phyloP scores from a whole-genome alignment of 495 filamentous ascomycete species.

The Hyaloscypha bicolor region DNA sequence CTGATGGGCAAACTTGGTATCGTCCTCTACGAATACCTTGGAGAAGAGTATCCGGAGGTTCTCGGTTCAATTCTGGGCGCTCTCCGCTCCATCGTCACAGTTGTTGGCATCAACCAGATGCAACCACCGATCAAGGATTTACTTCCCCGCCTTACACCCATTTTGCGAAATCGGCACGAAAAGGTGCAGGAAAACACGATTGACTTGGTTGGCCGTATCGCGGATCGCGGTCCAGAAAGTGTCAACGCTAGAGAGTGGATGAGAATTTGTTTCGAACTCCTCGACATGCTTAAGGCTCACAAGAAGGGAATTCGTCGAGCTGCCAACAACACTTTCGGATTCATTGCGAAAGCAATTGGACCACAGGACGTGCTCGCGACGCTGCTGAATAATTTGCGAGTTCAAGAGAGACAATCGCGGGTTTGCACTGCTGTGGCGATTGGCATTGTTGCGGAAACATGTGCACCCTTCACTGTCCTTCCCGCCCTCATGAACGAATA shows the following conservation, averaged over 20 bases:
- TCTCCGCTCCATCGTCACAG: conserved; percentile 93
- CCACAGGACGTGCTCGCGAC: conserved; percentile 97
- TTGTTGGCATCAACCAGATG: conserved; percentile 98
- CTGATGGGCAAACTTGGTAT: conserved; percentile 94
- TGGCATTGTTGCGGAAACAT: conserved; percentile 99
- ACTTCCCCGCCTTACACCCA: conserved; percentile 92
- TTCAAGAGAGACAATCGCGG: conserved; percentile 96
- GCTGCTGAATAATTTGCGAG: conserved; percentile 92
- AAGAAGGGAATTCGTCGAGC: conserved; percentile 99
- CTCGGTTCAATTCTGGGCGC: conserved; percentile 96
- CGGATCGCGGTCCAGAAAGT: conserved; percentile 91
- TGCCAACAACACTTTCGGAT: conserved; percentile 99
- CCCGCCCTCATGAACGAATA: conserved; percentile 99
- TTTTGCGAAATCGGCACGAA: conserved; percentile 97
- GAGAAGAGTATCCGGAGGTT: conserved; percentile 98
- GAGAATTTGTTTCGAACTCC: conserved; percentile 98
- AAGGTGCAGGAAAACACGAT: conserved; percentile 99
- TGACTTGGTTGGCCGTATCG: conserved; percentile 96
- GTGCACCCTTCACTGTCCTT: conserved; percentile 97
- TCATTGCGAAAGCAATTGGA: conserved; percentile 99
- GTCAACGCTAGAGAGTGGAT: conserved; percentile 99
- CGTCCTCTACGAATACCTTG: conserved; percentile 98
- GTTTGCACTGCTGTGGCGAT: conserved; percentile 99
- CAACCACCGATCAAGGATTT: conserved; percentile 98
- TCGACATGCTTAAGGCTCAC: conserved; percentile 99